Percentiles rank a stretch among this genome's conserved stretches.
These are phyloP conservation scores for Herpotrichia juniperi DNA, from an alignment of 2,329 filamentous ascomycete genomes.

Conservation along the genomic window DNA sequence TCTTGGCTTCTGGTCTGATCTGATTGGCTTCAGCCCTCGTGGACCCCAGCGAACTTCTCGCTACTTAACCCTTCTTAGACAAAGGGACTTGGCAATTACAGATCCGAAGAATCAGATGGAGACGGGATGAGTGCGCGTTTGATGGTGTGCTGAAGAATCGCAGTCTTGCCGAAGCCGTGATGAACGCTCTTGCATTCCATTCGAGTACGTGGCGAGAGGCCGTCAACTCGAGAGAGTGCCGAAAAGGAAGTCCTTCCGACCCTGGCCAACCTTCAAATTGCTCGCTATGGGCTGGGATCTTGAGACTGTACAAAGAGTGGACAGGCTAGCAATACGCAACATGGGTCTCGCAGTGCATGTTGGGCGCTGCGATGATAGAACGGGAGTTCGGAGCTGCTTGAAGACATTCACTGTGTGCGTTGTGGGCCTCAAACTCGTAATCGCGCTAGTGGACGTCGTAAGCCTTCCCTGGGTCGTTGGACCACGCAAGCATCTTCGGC, in stretches of 20 bases:
- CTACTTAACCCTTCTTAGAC: too few species aligned
- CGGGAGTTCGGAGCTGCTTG: constrained; percentile 5
- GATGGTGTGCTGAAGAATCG: background rate
- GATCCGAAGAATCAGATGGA: background rate
- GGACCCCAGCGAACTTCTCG: background rate
- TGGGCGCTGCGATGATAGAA: constrained; percentile 8
- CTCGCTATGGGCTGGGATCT: background rate
- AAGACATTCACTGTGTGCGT: background rate
- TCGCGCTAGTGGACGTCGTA: background rate
- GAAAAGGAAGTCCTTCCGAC: background rate
- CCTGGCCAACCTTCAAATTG: background rate
- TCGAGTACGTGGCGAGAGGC: background rate
- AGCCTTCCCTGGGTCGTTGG: background rate
- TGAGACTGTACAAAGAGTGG: background rate
- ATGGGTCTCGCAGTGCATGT: constrained; percentile 1
- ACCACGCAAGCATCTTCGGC: background rate
- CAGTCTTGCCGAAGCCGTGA: background rate
- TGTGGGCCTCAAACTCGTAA: background rate
- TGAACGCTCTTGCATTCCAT: background rate
- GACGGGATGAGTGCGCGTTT: background rate
- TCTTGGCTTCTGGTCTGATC: background rate
- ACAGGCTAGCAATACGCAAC: background rate
- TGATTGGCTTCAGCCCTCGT: too few species aligned
- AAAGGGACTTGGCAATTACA: background rate
- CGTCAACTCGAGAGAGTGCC: background rate